phyloP scores from a whole-genome alignment of 2,329 filamentous ascomycete genomes.

The Chrysosporium queenslandicum region DNA sequence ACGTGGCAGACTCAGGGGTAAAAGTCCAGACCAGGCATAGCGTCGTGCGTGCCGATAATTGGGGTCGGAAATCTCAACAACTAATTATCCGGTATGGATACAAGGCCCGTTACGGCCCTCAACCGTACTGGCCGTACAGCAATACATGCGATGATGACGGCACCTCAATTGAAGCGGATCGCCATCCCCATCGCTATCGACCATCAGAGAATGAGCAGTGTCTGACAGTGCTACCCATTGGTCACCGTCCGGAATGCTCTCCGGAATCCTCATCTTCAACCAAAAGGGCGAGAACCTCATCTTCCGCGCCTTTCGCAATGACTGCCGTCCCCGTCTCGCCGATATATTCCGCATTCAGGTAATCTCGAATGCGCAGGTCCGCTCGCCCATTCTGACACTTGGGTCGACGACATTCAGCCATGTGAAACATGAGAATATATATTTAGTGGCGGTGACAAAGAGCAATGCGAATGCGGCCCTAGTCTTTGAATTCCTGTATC shows the following conservation, averaged over 20 bases:
- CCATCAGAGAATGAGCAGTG: not conserved
- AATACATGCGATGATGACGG: not conserved
- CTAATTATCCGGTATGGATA: conserved; percentile 1
- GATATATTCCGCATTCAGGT: conserved; percentile 99
- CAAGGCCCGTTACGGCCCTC: not conserved
- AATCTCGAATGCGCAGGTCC: conserved; percentile 95
- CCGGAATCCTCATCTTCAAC: conserved; percentile 95
- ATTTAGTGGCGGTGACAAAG: conserved; percentile 93
- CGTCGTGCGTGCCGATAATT: conserved; percentile 6
- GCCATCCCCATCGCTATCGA: not conserved
- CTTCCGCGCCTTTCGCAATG: conserved; percentile 96
- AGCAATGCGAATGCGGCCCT: conserved; percentile 98
- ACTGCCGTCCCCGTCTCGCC: conserved; percentile 92
- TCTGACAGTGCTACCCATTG: not conserved
- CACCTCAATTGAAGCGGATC: not conserved
- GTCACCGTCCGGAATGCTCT: conserved; percentile 57
- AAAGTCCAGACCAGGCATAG: conserved; percentile 1
- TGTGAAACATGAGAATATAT: conserved; percentile 99
- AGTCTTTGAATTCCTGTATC: conserved; percentile 95
- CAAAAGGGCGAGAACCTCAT: conserved; percentile 99
- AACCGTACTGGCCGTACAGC: not conserved
- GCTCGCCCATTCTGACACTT: conserved; percentile 91
- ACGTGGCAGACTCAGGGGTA: conserved; percentile 11
- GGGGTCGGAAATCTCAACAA: conserved; percentile 1
- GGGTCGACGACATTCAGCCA: conserved; percentile 98